These are phyloP conservation scores for Hypoxylon sp. DNA, from an alignment of 2,329 filamentous ascomycete species.

Conservation along the genomic window DNA sequence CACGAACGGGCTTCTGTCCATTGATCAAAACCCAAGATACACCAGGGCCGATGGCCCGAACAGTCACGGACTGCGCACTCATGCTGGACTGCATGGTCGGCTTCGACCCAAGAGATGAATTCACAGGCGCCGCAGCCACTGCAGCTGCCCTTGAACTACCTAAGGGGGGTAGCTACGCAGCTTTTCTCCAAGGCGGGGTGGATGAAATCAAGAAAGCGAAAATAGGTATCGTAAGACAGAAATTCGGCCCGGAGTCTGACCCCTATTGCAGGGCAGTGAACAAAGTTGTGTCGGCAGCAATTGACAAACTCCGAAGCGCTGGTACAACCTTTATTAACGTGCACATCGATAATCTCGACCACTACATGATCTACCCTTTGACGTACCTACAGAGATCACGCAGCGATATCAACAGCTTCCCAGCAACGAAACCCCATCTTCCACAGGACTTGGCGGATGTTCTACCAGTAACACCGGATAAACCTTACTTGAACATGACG, in stretches of 20 bases:
- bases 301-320: conserved; percentile 38
- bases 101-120: conserved; percentile 50
- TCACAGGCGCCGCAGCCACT: conserved; percentile 47
- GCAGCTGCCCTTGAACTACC: conserved; percentile 44
- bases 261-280: conserved; percentile 49
- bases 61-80: conserved; percentile 51
- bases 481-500: conserved; percentile 46
- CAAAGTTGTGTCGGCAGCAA: conserved; percentile 42
- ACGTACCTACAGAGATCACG: conserved; percentile 50
- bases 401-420: conserved; percentile 53
- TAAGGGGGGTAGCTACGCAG: conserved; percentile 51
- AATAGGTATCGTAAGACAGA: conserved; percentile 51
- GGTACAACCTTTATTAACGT: conserved; percentile 51
- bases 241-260: conserved; percentile 48
- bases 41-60: conserved; percentile 53
- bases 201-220: conserved; percentile 41
- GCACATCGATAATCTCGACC: conserved; percentile 48
- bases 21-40: conserved; percentile 52
- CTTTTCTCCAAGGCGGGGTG: conserved; percentile 34
- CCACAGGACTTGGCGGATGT: conserved; percentile 47
- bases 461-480: conserved; percentile 31
- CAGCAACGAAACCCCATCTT: conserved; percentile 57
- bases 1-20: conserved; percentile 50
- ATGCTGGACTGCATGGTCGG: conserved; percentile 54
- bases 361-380: conserved; percentile 48